Percentiles rank a stretch among this genome's conserved stretches.
Conservation (phyloP, 208 protist genomes). For the Kentomonas sorsogonicus region DNA sequence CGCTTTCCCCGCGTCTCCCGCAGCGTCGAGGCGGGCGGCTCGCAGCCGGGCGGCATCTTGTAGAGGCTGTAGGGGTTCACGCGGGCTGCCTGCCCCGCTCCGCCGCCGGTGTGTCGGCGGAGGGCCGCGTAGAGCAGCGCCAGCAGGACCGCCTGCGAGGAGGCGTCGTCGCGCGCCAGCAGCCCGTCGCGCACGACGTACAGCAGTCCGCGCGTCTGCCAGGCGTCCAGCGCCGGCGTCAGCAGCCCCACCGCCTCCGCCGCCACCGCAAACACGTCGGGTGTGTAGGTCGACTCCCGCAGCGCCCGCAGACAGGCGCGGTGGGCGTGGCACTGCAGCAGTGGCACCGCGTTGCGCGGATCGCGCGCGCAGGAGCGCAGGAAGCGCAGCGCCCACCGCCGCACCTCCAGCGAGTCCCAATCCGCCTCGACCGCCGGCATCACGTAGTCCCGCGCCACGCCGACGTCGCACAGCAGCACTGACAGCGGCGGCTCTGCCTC, state of each 20-base stretch:
- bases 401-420: constrained; percentile 26
- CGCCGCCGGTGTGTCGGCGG: background rate
- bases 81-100: background rate
- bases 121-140: constrained; percentile 28
- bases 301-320: constrained; percentile 16
- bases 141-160: constrained; percentile 26
- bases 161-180: constrained; percentile 23
- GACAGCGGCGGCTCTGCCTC: constrained; percentile 19
- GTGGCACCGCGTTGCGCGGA: constrained; percentile 19
- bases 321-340: constrained; percentile 46
- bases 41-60: constrained; percentile 16
- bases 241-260: constrained; percentile 47
- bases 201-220: constrained; percentile 49
- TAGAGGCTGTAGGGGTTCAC: constrained; percentile 26
- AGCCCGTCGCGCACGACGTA: constrained; percentile 37
- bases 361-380: constrained; percentile 35
- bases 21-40: too few relatives aligned
- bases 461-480: constrained; percentile 42
- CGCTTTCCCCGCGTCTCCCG: too few relatives aligned
- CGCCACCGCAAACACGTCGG: constrained; percentile 27
- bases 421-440: constrained; percentile 17
- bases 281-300: constrained; percentile 10
- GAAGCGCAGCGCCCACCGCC: constrained; percentile 30
- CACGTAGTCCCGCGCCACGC: constrained; percentile 39
- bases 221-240: constrained; percentile 37